Evolutionary conservation across 2,329 filamentous ascomycete genomes (phyloP).

Genomic region (Fragosphaeria purpurea): DNA sequence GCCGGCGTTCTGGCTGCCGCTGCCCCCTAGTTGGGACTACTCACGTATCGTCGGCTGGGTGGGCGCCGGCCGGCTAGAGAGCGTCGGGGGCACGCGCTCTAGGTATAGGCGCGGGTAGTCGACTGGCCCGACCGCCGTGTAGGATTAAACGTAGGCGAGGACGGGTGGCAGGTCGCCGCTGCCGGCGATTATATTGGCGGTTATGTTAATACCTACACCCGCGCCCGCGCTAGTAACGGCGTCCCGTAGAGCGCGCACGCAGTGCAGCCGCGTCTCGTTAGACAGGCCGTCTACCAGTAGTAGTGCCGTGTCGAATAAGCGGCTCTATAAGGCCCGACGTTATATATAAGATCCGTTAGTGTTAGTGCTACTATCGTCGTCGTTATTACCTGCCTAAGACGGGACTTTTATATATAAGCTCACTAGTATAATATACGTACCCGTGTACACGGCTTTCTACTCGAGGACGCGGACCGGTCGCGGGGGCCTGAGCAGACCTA

Average conservation of each 20-base stretch:
- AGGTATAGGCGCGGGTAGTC: slow-evolving; percentile 41
- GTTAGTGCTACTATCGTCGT: background rate
- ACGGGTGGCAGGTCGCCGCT: slow-evolving; percentile 38
- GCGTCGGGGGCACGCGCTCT: slow-evolving; percentile 7
- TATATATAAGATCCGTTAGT: background rate
- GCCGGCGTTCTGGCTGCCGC: no score
- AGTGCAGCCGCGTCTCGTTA: slow-evolving; percentile 42
- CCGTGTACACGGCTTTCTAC: slow-evolving; percentile 11
- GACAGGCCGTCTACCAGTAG: slow-evolving; percentile 46
- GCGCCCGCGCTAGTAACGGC: slow-evolving; percentile 16
- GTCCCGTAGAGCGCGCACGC: slow-evolving; percentile 36
- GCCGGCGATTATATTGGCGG: background rate
- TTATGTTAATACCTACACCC: no score
- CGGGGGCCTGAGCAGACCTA: no score
- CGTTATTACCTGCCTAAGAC: background rate
- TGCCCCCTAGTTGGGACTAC: background rate
- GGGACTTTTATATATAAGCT: slow-evolving; percentile 9
- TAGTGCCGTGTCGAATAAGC: slow-evolving; percentile 48
- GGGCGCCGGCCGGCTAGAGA: slow-evolving; percentile 4
- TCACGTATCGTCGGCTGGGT: background rate
- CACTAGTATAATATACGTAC: slow-evolving; percentile 11
- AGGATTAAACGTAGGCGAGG: slow-evolving; percentile 41
- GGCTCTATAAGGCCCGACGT: slow-evolving; percentile 28
- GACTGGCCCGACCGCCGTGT: slow-evolving; percentile 33
- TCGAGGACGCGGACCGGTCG: slow-evolving; percentile 2